phyloP scores from a whole-genome alignment of 148 eudicot genomes.

The Chenopodium suecicum region DNA sequence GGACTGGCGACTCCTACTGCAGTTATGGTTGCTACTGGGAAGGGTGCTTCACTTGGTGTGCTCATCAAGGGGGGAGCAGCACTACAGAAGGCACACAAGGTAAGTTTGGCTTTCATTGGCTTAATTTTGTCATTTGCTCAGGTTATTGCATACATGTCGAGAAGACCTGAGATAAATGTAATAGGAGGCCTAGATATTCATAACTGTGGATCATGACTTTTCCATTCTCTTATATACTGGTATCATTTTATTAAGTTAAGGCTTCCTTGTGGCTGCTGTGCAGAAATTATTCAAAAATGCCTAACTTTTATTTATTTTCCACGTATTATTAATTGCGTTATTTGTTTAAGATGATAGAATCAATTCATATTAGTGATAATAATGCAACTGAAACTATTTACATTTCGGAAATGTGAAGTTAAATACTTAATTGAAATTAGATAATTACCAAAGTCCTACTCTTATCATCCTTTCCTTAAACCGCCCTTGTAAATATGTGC shows the following conservation, averaged over 20 bases:
- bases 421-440: background rate
- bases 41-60: conserved; percentile 97
- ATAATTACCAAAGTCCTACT: background rate
- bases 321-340: background rate
- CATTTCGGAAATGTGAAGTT: background rate
- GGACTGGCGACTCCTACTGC: conserved; percentile 99
- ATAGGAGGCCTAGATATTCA: background rate
- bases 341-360: background rate
- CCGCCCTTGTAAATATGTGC: background rate
- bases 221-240: background rate
- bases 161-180: background rate
- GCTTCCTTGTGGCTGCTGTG: background rate
- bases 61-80: conserved; percentile 96
- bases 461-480: background rate
- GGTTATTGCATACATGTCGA: background rate
- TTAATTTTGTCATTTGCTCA: conserved; percentile 9
- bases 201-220: background rate
- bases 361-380: background rate
- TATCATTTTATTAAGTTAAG: background rate
- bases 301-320: too few species aligned
- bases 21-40: conserved; percentile 98
- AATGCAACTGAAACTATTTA: background rate
- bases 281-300: background rate
- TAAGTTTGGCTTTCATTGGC: conserved; percentile 24
- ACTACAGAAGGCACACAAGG: conserved; percentile 96